These are phyloP conservation scores for Mycena filopes DNA, from an alignment of 768 basidiomycete genomes.

Conservation along the genomic window DNA sequence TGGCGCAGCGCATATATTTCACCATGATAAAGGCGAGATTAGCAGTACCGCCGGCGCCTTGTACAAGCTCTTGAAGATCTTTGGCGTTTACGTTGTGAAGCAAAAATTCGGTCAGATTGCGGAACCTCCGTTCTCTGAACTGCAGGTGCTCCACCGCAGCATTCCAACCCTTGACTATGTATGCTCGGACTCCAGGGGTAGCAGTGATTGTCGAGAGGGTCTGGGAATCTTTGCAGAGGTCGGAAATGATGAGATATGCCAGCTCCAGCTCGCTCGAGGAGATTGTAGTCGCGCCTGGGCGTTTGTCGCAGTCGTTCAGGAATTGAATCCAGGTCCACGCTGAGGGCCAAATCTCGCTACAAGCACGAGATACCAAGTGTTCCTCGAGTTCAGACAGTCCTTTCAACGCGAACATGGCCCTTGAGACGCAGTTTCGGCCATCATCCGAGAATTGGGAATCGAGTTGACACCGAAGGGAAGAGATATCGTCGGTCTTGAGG, in stretches of 20 bases:
- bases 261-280: neutral
- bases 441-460: neutral
- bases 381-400: conserved; percentile 5
- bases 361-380: conserved; percentile 11
- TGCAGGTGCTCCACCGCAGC: neutral
- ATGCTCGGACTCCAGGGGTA: neutral
- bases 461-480: conserved; percentile 4
- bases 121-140: neutral
- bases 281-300: neutral
- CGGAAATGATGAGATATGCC: neutral
- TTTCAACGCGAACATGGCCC: conserved; percentile 2
- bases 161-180: conserved; percentile 10
- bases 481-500: neutral
- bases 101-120: conserved; percentile 1
- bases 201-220: neutral
- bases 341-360: conserved; percentile 6
- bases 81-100: neutral
- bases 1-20: conserved; percentile 2
- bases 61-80: conserved; percentile 4
- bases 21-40: conserved; percentile 15
- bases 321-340: conserved; percentile 15
- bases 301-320: conserved; percentile 9
- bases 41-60: conserved; percentile 4
- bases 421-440: neutral
- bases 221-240: neutral